Base-by-base conservation (phyloP, 257 asterid genomes). In the Agastache rugosa region DNA sequence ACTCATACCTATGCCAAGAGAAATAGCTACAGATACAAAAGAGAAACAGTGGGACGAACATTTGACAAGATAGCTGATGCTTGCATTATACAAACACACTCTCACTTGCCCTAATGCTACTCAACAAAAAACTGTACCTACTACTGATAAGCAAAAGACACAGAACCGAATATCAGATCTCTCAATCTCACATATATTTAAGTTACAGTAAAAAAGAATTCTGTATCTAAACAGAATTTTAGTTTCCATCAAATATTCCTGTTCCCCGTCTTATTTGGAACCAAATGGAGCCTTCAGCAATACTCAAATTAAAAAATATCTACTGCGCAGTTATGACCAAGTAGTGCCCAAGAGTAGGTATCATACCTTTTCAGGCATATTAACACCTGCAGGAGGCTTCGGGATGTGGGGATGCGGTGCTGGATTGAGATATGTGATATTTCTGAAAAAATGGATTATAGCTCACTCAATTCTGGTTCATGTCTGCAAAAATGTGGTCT, bases 381-480 rank as follows among this genome's bases (percentile, higher is more conserved):
- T 72, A 35, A 85, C 95, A 72, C 96, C 97, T 74, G 79, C 76
- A 29, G 96, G 97, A 77, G 85, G 96, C 80, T 68, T 80, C 8
- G 96, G 89, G 76, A 92, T 86, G 85, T 94, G 98, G 76, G 75
- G 50, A 75, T 92, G 98, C 19, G 81, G 93, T 23, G 79, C 71
- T 55, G 99, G 99, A 80, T 89, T 92, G 17, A 87, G 89, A 80
- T 85, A 94, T n/a, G 98, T 85, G 59, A 92, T 83, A 81, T 94
- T 94, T 84, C 99, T 94, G 93, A 77, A 85, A 66, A 72, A 76
- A 54, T 22, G 59, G 48, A 78, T 44, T 55, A 31, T 31, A 34
- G 54, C 68, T 78, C 68, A 71, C 53, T 73, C 54, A 44, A 31
- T 37, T 61, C 60, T 27, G 27, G 14, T 74, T 64, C 51, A 70